Percentiles rank a stretch among this genome's conserved stretches.
Evolutionary conservation across 257 asterid species (phyloP).

Genomic region (Fraxinus excelsior): DNA sequence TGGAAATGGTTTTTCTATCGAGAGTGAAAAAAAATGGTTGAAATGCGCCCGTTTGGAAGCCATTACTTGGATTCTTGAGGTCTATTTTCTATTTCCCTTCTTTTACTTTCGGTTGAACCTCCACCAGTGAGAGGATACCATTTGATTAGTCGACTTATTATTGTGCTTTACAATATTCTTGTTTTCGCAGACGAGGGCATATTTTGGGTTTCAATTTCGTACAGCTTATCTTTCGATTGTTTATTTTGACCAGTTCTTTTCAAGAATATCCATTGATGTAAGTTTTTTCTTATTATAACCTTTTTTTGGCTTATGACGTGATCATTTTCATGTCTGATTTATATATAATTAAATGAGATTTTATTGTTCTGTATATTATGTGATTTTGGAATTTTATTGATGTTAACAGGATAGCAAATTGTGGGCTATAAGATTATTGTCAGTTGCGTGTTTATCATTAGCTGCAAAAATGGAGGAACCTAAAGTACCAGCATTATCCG

Average conservation of each 20-base stretch:
- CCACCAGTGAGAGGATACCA: not conserved
- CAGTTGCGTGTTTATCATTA: constrained; percentile 58
- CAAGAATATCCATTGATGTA: constrained; percentile 48
- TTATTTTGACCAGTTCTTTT: constrained; percentile 51
- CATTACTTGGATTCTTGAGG: constrained; percentile 50
- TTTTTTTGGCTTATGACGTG: not conserved
- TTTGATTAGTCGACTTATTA: not conserved
- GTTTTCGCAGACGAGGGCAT: constrained; percentile 38
- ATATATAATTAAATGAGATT: not conserved
- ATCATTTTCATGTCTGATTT: not conserved
- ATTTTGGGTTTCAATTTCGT: constrained; percentile 47
- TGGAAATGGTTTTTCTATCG: constrained; percentile 9
- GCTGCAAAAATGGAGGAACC: constrained; percentile 70
- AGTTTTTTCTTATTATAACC: constrained; percentile 15
- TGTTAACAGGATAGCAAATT: constrained; percentile 41
- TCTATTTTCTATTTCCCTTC: constrained; percentile 13
- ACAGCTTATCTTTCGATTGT: constrained; percentile 53
- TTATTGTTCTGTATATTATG: not conserved
- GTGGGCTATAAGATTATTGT: constrained; percentile 49
- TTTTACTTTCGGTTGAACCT: not conserved
- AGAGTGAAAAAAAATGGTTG: constrained; percentile 20
- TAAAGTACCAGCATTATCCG: constrained; percentile 41
- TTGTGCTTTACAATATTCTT: not conserved
- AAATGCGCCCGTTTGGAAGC: constrained; percentile 41
- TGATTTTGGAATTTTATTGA: constrained; percentile 11